Evolutionary conservation across 1,284 basidiomycete species (phyloP), one percentile per base, ranked within the genome.

Genomic region (Cutaneotrichosporon spelunceum): DNA sequence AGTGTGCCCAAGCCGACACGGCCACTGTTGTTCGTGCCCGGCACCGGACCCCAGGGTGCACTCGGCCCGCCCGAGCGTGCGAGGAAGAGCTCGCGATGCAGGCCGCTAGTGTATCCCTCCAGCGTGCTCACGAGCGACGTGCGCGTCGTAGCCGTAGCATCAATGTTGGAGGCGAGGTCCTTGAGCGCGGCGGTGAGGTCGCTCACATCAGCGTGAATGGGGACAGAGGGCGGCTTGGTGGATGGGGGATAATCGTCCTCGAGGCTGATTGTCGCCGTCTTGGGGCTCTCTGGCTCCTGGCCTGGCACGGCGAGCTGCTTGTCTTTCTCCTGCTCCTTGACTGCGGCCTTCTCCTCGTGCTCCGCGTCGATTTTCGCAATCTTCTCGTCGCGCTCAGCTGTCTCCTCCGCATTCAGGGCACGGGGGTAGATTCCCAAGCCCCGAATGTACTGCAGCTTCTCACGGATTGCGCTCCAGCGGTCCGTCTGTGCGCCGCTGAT

Each of bases 131-230:
- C 63, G 42, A 79, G 68, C 26, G 73, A 76, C 9, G 71, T 74
- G 9, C 78, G 70, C 9, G 78, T 79, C 2, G 77, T 79, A 26
- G 69, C 69, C 4, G 76, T 79, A 13, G 72, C 69, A n/a, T 69
- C 63, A 30, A 78, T 63, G 11, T 63, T 60, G 10, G 65, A 57
- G 1, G 70, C 67, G 44, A 73, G 71, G 26, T 54, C 57, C 34
- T 58, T 55, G 10, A 76, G 67, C 24, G 68, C 64, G 2, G 57
- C 42, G 8, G 60, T 55, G 33, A 72, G 67, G 21, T 63, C 39
- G 3, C 63, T 30, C 3, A 57, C 50, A 45, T 66, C 62, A n/a
- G 57, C 62, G 45, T 57, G 56, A 36, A 66, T 33, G 11, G 42
- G 56, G 5, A 55, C 4, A 36, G 47, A 21, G 34, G 64, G 36